phyloP scores from a whole-genome alignment of 148 eudicot genomes.

The Amaranthus hypochondriacus region DNA sequence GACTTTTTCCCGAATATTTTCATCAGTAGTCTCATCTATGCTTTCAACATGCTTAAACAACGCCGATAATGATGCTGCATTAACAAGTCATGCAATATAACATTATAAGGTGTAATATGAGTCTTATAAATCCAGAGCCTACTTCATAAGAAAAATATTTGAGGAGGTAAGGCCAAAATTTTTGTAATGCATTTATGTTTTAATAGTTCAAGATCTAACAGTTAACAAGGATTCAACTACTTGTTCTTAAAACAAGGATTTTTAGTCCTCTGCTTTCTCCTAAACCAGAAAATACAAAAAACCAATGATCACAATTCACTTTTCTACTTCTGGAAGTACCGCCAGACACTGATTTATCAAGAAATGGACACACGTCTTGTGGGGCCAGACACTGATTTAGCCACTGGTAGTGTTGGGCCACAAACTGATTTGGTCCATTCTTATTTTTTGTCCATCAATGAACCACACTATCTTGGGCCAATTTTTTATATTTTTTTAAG shows the following conservation, averaged over 20 bases:
- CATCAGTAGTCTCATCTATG: slow-evolving; percentile 75
- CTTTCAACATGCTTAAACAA: slow-evolving; percentile 82
- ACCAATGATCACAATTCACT: not conserved
- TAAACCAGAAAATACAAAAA: not conserved
- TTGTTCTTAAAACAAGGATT: not conserved
- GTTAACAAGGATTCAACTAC: not conserved
- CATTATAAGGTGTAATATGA: slow-evolving; percentile 6
- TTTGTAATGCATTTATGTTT: not conserved
- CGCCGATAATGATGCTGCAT: slow-evolving; percentile 84
- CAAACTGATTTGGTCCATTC: no score
- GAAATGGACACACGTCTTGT: no score
- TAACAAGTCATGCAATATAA: slow-evolving; percentile 22
- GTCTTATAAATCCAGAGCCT: not conserved
- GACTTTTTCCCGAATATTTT: slow-evolving; percentile 81
- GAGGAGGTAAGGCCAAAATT: not conserved
- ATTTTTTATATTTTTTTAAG: no score
- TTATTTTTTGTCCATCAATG: no score
- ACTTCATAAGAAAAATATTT: not conserved
- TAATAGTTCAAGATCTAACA: not conserved
- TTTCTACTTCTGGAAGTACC: not conserved
- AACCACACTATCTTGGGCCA: no score
- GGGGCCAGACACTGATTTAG: not conserved
- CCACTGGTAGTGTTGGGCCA: no score
- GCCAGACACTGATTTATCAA: not conserved
- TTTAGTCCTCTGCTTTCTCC: not conserved